Base-by-base conservation (phyloP, 192 early-diverging fungal species). In the Mortierella hygrophila region DNA sequence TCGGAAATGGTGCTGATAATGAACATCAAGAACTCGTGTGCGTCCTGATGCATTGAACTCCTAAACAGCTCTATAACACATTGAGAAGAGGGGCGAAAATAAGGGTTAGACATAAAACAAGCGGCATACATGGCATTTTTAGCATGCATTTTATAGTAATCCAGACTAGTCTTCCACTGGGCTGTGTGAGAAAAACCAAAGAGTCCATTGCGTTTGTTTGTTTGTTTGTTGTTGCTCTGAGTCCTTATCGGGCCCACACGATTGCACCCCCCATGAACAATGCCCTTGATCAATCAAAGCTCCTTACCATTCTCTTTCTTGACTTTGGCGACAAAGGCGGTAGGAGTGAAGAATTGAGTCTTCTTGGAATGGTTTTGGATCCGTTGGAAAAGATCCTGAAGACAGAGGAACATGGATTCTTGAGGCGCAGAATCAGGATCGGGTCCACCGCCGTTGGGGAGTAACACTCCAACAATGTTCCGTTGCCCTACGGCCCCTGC, bases 21-120 rank as follows among this genome's bases (percentile, higher is more conserved):
- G 85, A 95, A 99, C 91, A 99, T 99, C 47, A 99, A 90, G 83
- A 99, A 97, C 89, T 99, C 99, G 86, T 99, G 99, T 0, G 98
- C 98, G 88, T 99, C 99, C 87, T 99, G 99, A 85, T 99, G 99
- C 91, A 94, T 95, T 38, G 95, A 97, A 79, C 95, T 94, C 68
- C 96, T 93, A 82, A 99, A 99, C 26, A 98, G 85, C 85, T 98
- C 98, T 97, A 86, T 6, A 57, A n/a, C 49, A 72, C 26, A 73
- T 74, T 77, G 47, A 52, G 23, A 81, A 21, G 37, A 23, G 80
- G 41, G 41, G 29, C 0, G 29, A 4, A 57, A 57, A 57, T 9
- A 32, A 65, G 41, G 38, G 26, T 65, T 10, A 65, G 23, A 35
- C n/a, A 79, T 68, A 52, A 78, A 35, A 47, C 84, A 46, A 7